A percentile compares a stretch with the other conserved stretches of the same genome.
Conservation (phyloP, 805 yeast genomes). For the Candida sphagnicola region DNA sequence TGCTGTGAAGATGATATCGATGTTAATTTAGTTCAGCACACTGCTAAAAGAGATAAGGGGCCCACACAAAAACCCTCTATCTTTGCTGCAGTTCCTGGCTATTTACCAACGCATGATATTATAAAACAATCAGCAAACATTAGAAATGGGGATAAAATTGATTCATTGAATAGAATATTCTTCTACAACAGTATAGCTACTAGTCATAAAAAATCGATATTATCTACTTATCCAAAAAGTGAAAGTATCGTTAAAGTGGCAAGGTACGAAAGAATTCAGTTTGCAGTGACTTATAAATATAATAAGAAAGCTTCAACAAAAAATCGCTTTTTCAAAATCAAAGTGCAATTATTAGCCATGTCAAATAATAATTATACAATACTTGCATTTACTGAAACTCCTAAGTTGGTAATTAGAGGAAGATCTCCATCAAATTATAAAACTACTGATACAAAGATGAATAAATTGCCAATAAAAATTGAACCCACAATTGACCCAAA, state of each 20-base stretch:
- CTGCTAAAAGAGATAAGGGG: conserved; percentile 71
- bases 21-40: conserved; percentile 59
- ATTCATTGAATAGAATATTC: conserved; percentile 49
- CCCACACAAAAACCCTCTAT: conserved; percentile 61
- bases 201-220: conserved; percentile 20
- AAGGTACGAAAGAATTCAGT: conserved; percentile 65
- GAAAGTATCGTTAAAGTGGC: conserved; percentile 54
- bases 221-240: conserved; percentile 42
- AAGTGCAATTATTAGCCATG: conserved; percentile 49
- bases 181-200: no score
- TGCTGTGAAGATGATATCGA: conserved; percentile 47
- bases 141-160: conserved; percentile 50
- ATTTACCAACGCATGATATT: conserved; percentile 52
- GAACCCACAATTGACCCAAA: not conserved
- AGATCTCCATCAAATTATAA: conserved; percentile 63
- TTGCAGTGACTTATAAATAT: conserved; percentile 50
- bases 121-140: conserved; percentile 61
- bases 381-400: conserved; percentile 49
- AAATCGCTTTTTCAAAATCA: conserved; percentile 47
- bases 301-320: conserved; percentile 36
- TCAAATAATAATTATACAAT: conserved; percentile 26
- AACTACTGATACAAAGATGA: not conserved
- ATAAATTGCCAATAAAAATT: not conserved
- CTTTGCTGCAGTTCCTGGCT: conserved; percentile 53
- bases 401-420: conserved; percentile 59